These are phyloP conservation scores for Phanerochaete sordida DNA, from an alignment of 768 basidiomycete species.

Conservation along the genomic window DNA sequence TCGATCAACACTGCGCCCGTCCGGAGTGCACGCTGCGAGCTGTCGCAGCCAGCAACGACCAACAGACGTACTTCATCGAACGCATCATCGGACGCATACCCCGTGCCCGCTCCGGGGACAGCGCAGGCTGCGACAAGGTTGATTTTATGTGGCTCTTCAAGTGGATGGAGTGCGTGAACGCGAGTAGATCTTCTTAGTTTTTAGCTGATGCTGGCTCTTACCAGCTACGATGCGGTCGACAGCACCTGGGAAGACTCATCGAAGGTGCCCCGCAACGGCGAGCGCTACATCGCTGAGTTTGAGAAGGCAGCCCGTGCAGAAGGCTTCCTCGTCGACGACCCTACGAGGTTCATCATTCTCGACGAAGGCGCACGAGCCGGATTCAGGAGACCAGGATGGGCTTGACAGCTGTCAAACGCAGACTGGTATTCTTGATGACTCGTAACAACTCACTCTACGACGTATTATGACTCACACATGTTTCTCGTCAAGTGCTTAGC, in stretches of 20 bases:
- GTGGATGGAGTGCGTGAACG: slow-evolving; percentile 19
- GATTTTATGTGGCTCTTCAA: slow-evolving; percentile 19
- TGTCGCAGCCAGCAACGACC: background rate
- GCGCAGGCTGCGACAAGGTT: background rate
- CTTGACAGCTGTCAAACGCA: background rate
- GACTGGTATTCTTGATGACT: background rate
- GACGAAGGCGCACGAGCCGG: slow-evolving; percentile 17
- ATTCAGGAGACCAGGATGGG: slow-evolving; percentile 3
- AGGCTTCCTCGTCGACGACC: slow-evolving; percentile 9
- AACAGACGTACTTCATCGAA: slow-evolving; percentile 21
- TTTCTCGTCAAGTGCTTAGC: too few relatives aligned
- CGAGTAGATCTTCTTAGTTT: too few relatives aligned
- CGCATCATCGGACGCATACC: slow-evolving; percentile 21
- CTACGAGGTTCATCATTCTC: slow-evolving; percentile 9
- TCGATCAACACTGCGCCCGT: slow-evolving; percentile 3
- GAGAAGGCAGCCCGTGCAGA: slow-evolving; percentile 15
- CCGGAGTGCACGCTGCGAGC: slow-evolving; percentile 11
- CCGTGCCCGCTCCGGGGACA: slow-evolving; percentile 2
- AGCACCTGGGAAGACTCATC: slow-evolving; percentile 16
- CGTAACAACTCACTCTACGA: too few relatives aligned
- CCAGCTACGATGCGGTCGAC: slow-evolving; percentile 11
- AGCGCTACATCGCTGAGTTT: slow-evolving; percentile 16
- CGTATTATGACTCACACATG: too few relatives aligned
- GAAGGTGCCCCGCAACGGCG: slow-evolving; percentile 12
- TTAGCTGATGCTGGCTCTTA: background rate